Conservation (phyloP, 495 filamentous ascomycete species). For the Baudoinia panamericana region DNA sequence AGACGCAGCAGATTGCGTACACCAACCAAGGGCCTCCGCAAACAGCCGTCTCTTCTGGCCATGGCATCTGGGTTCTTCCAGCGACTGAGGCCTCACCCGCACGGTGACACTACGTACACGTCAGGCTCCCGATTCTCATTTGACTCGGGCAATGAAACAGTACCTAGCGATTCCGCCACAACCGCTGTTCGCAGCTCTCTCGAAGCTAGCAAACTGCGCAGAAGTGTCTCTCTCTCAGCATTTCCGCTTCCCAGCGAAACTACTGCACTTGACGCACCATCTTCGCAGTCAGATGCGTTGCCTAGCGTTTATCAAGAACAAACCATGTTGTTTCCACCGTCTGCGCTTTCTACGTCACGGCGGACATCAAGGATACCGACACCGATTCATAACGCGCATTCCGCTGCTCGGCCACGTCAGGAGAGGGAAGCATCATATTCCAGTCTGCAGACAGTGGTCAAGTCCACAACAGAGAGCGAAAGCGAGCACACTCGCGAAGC, state of each 20-base stretch:
- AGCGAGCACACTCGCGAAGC: too few species aligned
- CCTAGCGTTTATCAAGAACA: too few species aligned
- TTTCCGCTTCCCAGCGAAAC: too few species aligned
- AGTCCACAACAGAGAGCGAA: too few species aligned
- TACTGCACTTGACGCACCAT: too few species aligned
- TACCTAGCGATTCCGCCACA: too few species aligned
- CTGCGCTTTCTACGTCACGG: constrained; percentile 1
- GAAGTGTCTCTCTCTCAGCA: constrained; percentile 5
- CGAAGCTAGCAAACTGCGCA: constrained; percentile 6
- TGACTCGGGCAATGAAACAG: constrained; percentile 26
- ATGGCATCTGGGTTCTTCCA: constrained; percentile 17
- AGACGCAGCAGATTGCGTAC: neutral
- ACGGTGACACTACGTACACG: neutral
- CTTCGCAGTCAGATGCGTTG: too few species aligned
- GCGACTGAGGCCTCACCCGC: constrained; percentile 4
- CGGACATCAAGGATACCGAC: constrained; percentile 28
- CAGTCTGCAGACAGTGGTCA: too few species aligned
- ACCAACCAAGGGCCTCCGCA: neutral
- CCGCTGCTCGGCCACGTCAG: constrained; percentile 12
- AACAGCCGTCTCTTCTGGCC: constrained; percentile 10
- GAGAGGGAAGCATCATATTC: constrained; percentile 18
- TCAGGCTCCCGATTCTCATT: constrained; percentile 25
- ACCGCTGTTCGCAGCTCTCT: neutral
- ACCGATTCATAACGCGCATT: constrained; percentile 17
- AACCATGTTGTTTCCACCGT: too few species aligned